A percentile compares a stretch with the other conserved stretches of the same genome.
Conservation (phyloP, 768 basidiomycete genomes). For the Chalciporus sphaerocephalus region DNA sequence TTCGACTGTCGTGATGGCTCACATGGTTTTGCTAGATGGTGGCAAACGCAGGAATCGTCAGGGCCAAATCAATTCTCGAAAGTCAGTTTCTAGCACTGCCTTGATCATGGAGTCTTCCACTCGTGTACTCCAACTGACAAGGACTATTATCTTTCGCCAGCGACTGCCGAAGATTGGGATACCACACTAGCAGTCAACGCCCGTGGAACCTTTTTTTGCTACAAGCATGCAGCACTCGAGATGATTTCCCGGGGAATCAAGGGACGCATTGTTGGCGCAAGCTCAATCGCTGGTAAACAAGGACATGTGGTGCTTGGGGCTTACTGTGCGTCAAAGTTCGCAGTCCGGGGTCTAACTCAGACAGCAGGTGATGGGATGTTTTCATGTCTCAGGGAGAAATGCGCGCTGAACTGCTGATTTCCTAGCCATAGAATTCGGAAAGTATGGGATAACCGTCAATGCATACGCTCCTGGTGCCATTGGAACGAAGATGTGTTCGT, state of each 20-base stretch:
- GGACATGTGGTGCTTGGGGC: slow-evolving; percentile 12
- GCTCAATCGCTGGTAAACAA: slow-evolving; percentile 22
- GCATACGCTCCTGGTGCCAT: slow-evolving; percentile 36
- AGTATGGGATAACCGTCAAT: slow-evolving; percentile 35
- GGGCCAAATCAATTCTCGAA: no score
- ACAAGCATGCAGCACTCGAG: slow-evolving; percentile 36
- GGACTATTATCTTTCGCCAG: no score
- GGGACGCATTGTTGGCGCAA: slow-evolving; percentile 36
- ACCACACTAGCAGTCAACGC: slow-evolving; percentile 37
- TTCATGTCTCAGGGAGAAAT: not conserved
- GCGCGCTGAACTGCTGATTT: not conserved
- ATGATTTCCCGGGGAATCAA: slow-evolving; percentile 39
- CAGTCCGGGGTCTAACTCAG: slow-evolving; percentile 38
- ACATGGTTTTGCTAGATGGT: no score
- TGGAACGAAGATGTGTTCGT: slow-evolving; percentile 28
- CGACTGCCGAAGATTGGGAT: slow-evolving; percentile 34
- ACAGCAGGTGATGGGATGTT: slow-evolving; percentile 24
- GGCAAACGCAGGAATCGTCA: no score
- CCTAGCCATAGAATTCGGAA: slow-evolving; percentile 25
- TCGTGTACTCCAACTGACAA: no score
- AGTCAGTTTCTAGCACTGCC: no score
- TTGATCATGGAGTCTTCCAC: no score
- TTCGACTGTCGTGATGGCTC: no score
- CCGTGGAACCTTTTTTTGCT: slow-evolving; percentile 35
- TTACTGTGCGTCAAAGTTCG: slow-evolving; percentile 31